Evolutionary conservation across 2,329 filamentous ascomycete species (phyloP).

Genomic region (Bretziella fagacearum): DNA sequence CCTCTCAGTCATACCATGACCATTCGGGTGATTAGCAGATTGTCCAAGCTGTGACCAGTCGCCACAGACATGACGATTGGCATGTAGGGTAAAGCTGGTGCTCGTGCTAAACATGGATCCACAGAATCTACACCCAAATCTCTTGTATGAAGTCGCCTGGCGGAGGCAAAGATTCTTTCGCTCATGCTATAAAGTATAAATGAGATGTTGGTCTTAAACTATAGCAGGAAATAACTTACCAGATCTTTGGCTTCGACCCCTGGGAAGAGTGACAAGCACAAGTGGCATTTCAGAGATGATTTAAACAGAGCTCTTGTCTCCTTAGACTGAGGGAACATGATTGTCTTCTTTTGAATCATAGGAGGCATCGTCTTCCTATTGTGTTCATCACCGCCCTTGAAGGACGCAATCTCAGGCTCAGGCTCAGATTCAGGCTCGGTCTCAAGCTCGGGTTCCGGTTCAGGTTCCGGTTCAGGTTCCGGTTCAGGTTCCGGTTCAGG

Average conservation of each 20-base stretch:
- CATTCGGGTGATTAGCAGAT: background rate
- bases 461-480: background rate
- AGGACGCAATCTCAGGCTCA: background rate
- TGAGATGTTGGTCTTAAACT: background rate
- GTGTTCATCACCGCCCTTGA: background rate
- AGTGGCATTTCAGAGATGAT: constrained; percentile 6
- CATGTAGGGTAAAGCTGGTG: constrained; percentile 30
- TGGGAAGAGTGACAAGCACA: constrained; percentile 16
- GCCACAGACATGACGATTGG: constrained; percentile 30
- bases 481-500: background rate
- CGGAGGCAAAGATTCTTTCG: constrained; percentile 22
- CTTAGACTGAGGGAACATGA: background rate
- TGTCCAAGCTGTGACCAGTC: constrained; percentile 18
- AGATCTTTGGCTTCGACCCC: constrained; percentile 2
- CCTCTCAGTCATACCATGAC: background rate
- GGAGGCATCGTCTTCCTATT: background rate
- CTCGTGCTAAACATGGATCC: constrained; percentile 23
- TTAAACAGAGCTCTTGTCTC: constrained; percentile 1
- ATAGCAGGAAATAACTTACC: constrained; percentile 15
- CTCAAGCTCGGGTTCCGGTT: background rate
- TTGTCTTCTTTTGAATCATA: background rate
- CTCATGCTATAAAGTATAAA: constrained; percentile 20
- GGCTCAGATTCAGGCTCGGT: background rate
- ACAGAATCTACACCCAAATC: constrained; percentile 27
- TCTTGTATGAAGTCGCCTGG: constrained; percentile 8